Evolutionary conservation across 2,329 filamentous ascomycete species (phyloP).

Genomic region (Venturia oleaginea): DNA sequence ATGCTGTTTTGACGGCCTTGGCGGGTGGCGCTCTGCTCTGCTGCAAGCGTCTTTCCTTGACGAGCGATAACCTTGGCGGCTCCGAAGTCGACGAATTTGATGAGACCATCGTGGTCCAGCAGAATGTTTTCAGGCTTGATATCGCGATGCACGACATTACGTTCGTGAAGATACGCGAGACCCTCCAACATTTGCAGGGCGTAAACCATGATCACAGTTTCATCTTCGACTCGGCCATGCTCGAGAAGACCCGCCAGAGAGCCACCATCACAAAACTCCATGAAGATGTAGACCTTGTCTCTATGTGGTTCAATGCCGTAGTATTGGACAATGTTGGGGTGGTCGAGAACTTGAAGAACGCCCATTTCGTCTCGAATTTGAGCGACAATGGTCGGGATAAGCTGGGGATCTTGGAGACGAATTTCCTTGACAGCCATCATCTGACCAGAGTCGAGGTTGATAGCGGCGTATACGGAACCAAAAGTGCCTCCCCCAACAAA

Average conservation of each 20-base stretch:
- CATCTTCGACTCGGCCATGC: conserved; percentile 94
- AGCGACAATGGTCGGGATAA: conserved; percentile 86
- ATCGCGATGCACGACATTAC: conserved; percentile 87
- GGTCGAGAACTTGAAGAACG: conserved; percentile 87
- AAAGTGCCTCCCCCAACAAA: conserved; percentile 96
- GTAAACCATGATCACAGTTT: conserved; percentile 96
- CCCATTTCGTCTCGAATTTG: conserved; percentile 97
- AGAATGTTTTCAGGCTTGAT: conserved; percentile 98
- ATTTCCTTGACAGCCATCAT: conserved; percentile 99
- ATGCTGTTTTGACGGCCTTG: conserved; percentile 66
- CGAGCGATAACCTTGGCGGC: conserved; percentile 94
- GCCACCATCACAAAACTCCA: conserved; percentile 97
- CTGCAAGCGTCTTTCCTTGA: conserved; percentile 77
- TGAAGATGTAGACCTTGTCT: conserved; percentile 99
- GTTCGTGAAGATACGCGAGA: conserved; percentile 84
- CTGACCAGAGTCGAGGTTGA: conserved; percentile 92
- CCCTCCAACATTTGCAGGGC: conserved; percentile 89
- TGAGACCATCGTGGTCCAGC: conserved; percentile 93
- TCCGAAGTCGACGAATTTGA: conserved; percentile 98
- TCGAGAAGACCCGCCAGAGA: conserved; percentile 84
- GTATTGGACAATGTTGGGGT: conserved; percentile 96
- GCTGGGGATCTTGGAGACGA: conserved; percentile 86
- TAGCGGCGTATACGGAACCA: conserved; percentile 92
- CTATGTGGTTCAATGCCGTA: conserved; percentile 96
- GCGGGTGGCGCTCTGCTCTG: conserved; percentile 47